These are phyloP conservation scores for Marasmius sp. DNA, from an alignment of 1,284 basidiomycete species.

Conservation along the genomic window DNA sequence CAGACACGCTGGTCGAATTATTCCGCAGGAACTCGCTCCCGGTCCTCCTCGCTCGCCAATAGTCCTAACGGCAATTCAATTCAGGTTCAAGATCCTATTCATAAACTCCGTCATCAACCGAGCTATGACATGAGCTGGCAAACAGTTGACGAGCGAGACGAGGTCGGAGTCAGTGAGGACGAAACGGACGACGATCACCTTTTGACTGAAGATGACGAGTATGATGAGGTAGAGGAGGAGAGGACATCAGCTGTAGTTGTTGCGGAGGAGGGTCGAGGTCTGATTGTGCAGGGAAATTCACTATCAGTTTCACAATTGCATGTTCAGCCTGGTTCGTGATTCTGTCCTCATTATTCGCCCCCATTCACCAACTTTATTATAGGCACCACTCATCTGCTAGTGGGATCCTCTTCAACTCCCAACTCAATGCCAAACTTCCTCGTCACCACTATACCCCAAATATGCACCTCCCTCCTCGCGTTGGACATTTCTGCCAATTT, in stretches of 20 bases:
- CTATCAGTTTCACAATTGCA: constrained; percentile 60
- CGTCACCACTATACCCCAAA: constrained; percentile 64
- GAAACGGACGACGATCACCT: constrained; percentile 68
- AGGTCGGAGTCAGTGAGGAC: constrained; percentile 67
- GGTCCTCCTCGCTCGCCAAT: constrained; percentile 58
- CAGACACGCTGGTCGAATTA: constrained; percentile 71
- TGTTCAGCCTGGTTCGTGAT: constrained; percentile 62
- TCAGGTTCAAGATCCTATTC: constrained; percentile 43
- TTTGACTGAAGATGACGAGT: constrained; percentile 49
- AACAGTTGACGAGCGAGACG: constrained; percentile 70
- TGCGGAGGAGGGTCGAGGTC: constrained; percentile 78
- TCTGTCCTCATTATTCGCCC: constrained; percentile 6
- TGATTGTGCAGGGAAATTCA: constrained; percentile 73
- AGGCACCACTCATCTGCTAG: constrained; percentile 89
- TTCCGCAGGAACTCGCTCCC: constrained; percentile 59
- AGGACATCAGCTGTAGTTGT: constrained; percentile 74
- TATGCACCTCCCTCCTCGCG: constrained; percentile 77
- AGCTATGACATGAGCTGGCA: constrained; percentile 78
- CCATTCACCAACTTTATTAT: constrained; percentile 10
- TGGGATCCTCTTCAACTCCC: constrained; percentile 75
- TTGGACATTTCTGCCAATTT: constrained; percentile 90
- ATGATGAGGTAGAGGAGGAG: constrained; percentile 58
- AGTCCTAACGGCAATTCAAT: constrained; percentile 38
- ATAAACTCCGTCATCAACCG: constrained; percentile 56
- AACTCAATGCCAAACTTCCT: constrained; percentile 77